Base-by-base conservation (phyloP, 2,329 filamentous ascomycete genomes). In the Fusarium piperis region DNA sequence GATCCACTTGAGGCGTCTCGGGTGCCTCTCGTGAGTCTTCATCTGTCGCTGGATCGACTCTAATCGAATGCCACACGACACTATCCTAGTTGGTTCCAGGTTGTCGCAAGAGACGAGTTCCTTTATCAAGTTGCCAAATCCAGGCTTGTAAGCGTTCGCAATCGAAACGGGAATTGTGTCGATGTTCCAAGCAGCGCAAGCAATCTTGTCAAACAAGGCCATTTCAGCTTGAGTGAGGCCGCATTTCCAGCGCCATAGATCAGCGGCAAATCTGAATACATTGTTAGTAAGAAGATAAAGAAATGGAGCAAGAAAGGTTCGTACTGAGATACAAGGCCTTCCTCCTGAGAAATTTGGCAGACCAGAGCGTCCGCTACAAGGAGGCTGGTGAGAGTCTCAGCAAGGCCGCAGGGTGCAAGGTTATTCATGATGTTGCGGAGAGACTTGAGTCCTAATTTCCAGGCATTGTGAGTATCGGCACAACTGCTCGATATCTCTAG, bases 191-290 rank as follows among this genome's bases (percentile, higher is more conserved):
- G 75, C 66, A 11, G 67, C 51, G 33, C 73, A 65, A 9, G 67
- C 66, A 41, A 79, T 39, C 16, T 72, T 58, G 46, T 78, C 74
- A 59, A 78, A 79, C 12, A 76, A 57, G 20, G 41, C 15, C 23
- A 62, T 56, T 10, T 76, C 74, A 10, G 57, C 36, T 8, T 56
- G 51, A 1, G 67, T 58, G 6, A 79, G 30, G 3, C 76, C 16
- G 2, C 68, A 56, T 32, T 70, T 77, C 78, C 78, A 79, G 12
- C 77, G 71, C 7, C 68, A 60, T 5, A 79, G 58, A 55, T 79
- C 78, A 10, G 69, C 64, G 6, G 62, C 56, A 30, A 79, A 79
- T 13, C 78, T 79, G 15, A 3, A n/a, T 1, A 7, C 28, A 20
- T 26, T 9, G 30, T 76, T 35, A 74, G 62, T 30, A n/a, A 26